These are phyloP conservation scores for Erythrophleum fordii DNA, from an alignment of 306 rosid genomes.

Conservation along the genomic window DNA sequence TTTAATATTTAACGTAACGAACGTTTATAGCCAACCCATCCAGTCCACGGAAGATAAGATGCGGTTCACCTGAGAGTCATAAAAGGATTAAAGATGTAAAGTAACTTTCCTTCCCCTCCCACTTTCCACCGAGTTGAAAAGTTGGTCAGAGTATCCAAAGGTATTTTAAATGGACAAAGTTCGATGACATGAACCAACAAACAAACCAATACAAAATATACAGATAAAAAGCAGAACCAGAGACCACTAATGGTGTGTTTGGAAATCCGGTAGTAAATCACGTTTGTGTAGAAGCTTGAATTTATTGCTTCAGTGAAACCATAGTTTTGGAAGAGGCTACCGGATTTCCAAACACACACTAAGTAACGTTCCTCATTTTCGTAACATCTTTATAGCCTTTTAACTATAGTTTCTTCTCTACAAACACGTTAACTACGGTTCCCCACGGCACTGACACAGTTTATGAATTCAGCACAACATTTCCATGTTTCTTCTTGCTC, in stretches of 20 bases:
- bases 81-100: background rate
- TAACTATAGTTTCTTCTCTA: background rate
- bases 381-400: background rate
- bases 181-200: background rate
- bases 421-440: constrained; percentile 4
- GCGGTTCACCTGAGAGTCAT: constrained; percentile 10
- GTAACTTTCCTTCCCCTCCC: background rate
- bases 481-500: background rate
- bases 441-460: background rate
- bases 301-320: too few relatives aligned
- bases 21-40: background rate
- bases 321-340: too few relatives aligned
- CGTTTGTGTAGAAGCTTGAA: too few relatives aligned
- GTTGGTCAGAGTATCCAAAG: constrained; percentile 64
- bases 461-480: constrained; percentile 28
- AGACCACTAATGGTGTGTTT: too few relatives aligned
- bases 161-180: constrained; percentile 24
- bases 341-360: too few relatives aligned
- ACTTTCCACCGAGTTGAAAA: constrained; percentile 24
- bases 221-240: constrained; percentile 23
- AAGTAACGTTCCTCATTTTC: background rate
- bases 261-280: too few relatives aligned
- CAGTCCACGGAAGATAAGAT: background rate
- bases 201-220: background rate
- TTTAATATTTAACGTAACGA: background rate